Evolutionary conservation across 139 green algal species (phyloP), one percentile per base, ranked within the genome.

Genomic region (Tetradesmus lagerheimii): DNA sequence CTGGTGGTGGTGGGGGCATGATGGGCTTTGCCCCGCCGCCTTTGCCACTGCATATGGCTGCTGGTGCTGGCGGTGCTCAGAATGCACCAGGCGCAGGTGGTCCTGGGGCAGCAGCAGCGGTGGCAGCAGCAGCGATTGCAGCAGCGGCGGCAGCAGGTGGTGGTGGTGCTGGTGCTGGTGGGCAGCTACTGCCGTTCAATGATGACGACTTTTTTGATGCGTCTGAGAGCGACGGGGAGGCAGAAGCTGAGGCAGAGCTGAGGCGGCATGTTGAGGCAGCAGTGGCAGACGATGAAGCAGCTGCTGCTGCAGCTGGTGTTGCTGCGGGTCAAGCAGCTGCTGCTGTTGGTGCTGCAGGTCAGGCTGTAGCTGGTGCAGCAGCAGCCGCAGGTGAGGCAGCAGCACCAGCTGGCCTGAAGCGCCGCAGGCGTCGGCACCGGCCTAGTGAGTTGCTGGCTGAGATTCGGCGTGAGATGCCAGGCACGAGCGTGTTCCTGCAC

Each of bases 401-500:
- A 39, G 67, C n/a, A 25, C 11, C n/a, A 9, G 67, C 67, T 38
- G 67, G 29, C 67, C 1, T 4, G 12, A 80, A 43, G 38, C 23
- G 25, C 38, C 83, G 62, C 8, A 41, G 57, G 25, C 23, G 83
- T 11, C 27, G 83, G 25, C 38, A 88, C 71, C 37, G 41, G 35
- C 83, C 83, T 5, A 62, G 27, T 27, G 83, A 80, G 41, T 23
- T 88, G 35, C 38, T 66, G 12, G 37, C 1, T 20, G 83, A 88
- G 64, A 62, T 88, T 64, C 29, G 83, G 37, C 38, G 31, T 4
- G 29, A 38, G 6, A 80, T 88, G 83, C 83, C 83, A 1, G 29
- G 37, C 9, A 88, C 83, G 2, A 88, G 83, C 20, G 83, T 88
- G 27, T 88, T 88, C 6, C 16, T 88, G 37, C 64, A 80, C 25